Percentiles rank a stretch among this genome's conserved stretches.
Conservation (phyloP, 345 rosid genomes). For the Hibiscus trionum region DNA sequence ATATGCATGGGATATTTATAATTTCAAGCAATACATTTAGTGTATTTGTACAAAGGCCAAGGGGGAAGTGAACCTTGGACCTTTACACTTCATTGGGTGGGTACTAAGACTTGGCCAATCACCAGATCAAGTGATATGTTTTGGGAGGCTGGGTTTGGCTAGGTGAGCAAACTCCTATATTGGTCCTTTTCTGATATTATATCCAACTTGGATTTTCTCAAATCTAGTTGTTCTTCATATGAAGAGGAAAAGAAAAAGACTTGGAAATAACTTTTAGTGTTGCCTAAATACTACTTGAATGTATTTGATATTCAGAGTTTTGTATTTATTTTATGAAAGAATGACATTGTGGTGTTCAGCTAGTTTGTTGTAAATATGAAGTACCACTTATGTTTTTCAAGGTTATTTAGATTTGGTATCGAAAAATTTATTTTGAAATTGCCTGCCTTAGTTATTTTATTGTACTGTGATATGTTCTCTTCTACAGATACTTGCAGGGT, state of each 20-base stretch:
- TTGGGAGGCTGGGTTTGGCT: neutral
- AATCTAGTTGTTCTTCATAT: neutral
- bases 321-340: neutral
- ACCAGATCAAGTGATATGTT: neutral
- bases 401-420: neutral
- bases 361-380: slow-evolving; percentile 6
- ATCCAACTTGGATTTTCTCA: neutral
- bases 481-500: slow-evolving; percentile 72
- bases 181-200: neutral
- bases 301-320: neutral
- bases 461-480: slow-evolving; percentile 7
- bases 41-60: neutral
- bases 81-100: neutral
- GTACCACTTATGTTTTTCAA: slow-evolving; percentile 9
- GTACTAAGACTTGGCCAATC: neutral
- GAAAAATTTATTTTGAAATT: neutral
- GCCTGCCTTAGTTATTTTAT: neutral
- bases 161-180: neutral
- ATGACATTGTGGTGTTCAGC: neutral
- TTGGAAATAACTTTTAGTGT: neutral
- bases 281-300: neutral
- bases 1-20: neutral
- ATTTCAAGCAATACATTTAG: neutral
- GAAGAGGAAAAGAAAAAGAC: neutral
- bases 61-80: slow-evolving; percentile 4